Evolutionary conservation across 352 stramenopile species (phyloP).

Genomic region (Globisporangium emineosum): DNA sequence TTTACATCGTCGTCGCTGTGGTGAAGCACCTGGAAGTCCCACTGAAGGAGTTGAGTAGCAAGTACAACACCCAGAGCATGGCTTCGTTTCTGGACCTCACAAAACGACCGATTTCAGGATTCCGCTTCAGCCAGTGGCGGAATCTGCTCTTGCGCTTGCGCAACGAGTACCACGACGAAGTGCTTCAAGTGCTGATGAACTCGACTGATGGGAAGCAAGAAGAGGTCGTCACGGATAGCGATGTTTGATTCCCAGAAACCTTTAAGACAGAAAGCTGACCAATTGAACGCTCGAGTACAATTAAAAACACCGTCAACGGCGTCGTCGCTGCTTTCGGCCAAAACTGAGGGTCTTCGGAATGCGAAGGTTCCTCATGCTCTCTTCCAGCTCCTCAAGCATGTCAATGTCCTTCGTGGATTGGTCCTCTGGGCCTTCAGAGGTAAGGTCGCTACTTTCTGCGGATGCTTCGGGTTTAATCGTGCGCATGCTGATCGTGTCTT

Average conservation of each 20-base stretch:
- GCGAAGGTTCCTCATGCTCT: slow-evolving; percentile 25
- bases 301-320: not conserved
- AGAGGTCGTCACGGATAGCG: not conserved
- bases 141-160: slow-evolving; percentile 41
- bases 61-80: slow-evolving; percentile 25
- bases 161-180: slow-evolving; percentile 47
- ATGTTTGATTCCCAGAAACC: no score
- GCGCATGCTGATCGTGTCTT: no score
- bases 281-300: not conserved
- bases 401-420: slow-evolving; percentile 17
- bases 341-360: slow-evolving; percentile 38
- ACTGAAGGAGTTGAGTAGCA: slow-evolving; percentile 30
- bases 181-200: slow-evolving; percentile 10
- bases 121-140: slow-evolving; percentile 40
- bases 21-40: slow-evolving; percentile 46
- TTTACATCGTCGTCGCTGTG: slow-evolving; percentile 45
- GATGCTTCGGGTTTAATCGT: not conserved
- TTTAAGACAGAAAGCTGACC: no score
- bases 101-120: slow-evolving; percentile 39
- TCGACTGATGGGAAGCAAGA: not conserved
- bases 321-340: slow-evolving; percentile 22
- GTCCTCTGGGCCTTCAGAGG: not conserved
- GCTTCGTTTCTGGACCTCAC: slow-evolving; percentile 34
- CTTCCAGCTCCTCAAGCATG: slow-evolving; percentile 24
- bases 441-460: not conserved